Percentiles rank a stretch among this genome's conserved stretches.
Conservation (phyloP, 768 basidiomycete species). For the Butyriboletus loyo region DNA sequence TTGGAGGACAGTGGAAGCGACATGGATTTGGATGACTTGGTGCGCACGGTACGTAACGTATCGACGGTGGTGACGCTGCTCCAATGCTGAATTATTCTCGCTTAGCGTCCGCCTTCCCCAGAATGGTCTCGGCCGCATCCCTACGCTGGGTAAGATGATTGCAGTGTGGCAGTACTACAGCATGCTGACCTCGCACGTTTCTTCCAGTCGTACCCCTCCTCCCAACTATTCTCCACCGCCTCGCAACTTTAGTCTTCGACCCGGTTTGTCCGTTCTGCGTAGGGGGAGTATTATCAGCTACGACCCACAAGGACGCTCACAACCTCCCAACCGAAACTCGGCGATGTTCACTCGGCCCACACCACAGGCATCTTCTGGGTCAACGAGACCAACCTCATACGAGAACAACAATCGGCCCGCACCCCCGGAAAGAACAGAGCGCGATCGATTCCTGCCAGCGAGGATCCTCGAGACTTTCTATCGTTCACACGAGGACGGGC, state of each 20-base stretch:
- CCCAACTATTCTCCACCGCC: constrained; percentile 21
- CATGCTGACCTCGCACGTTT: constrained; percentile 1
- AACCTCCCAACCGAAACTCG: constrained; percentile 11
- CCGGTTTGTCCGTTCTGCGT: constrained; percentile 14
- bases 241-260: constrained; percentile 15
- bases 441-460: constrained; percentile 23
- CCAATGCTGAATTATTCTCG: not conserved
- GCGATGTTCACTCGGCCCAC: constrained; percentile 5
- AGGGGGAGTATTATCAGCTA: constrained; percentile 3
- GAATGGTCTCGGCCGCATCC: constrained; percentile 26
- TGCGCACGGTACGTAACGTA: constrained; percentile 10
- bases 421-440: constrained; percentile 19
- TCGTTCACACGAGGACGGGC: constrained; percentile 22
- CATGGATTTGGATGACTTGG: constrained; percentile 24
- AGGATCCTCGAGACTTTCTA: constrained; percentile 22
- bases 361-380: constrained; percentile 6
- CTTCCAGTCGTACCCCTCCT: constrained; percentile 23
- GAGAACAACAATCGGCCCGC: constrained; percentile 13
- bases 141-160: constrained; percentile 23
- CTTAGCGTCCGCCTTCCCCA: constrained; percentile 25
- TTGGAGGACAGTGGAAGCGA: constrained; percentile 28
- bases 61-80: not conserved
- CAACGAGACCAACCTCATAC: constrained; percentile 8
- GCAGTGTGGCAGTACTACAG: not conserved
- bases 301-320: constrained; percentile 10